Evolutionary conservation across 2,329 filamentous ascomycete genomes (phyloP).

Genomic region (Knufia fluminis): DNA sequence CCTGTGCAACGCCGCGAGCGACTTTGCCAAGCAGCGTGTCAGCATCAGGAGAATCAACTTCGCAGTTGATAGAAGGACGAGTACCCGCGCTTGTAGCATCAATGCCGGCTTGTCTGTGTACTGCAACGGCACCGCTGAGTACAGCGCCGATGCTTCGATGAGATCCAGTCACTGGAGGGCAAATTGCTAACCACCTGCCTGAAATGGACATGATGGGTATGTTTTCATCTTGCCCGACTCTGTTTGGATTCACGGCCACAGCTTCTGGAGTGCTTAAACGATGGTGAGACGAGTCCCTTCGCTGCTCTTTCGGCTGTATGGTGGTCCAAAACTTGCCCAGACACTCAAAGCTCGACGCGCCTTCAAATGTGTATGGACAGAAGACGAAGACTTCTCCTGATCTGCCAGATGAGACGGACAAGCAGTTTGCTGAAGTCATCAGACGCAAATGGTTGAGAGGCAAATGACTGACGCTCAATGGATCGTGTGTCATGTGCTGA

Average conservation of each 20-base stretch:
- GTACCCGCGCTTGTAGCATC: conserved; percentile 35
- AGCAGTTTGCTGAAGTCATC: conserved; percentile 59
- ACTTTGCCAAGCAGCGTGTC: conserved; percentile 41
- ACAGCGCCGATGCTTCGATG: conserved; percentile 32
- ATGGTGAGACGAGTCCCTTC: conserved; percentile 39
- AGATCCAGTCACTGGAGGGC: conserved; percentile 33
- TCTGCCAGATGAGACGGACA: conserved; percentile 67
- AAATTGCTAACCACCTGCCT: conserved; percentile 39
- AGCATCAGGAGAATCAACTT: conserved; percentile 38
- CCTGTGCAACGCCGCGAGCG: conserved; percentile 41
- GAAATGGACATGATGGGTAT: conserved; percentile 35
- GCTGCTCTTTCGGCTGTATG: conserved; percentile 48
- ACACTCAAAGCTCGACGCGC: conserved; percentile 46
- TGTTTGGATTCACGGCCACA: conserved; percentile 14
- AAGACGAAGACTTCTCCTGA: conserved; percentile 87
- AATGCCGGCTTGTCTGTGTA: conserved; percentile 32
- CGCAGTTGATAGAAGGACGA: conserved; percentile 35
- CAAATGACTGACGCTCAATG: conserved; percentile 56
- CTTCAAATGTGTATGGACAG: conserved; percentile 28
- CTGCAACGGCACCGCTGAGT: conserved; percentile 30
- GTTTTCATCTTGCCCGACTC: conserved; percentile 21
- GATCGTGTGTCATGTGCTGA: conserved; percentile 47
- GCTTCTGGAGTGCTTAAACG: conserved; percentile 32
- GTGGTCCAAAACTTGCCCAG: conserved; percentile 89
- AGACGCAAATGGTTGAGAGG: conserved; percentile 66